phyloP scores from a whole-genome alignment of 2,329 filamentous ascomycete species.

The Microsporum audouinii region DNA sequence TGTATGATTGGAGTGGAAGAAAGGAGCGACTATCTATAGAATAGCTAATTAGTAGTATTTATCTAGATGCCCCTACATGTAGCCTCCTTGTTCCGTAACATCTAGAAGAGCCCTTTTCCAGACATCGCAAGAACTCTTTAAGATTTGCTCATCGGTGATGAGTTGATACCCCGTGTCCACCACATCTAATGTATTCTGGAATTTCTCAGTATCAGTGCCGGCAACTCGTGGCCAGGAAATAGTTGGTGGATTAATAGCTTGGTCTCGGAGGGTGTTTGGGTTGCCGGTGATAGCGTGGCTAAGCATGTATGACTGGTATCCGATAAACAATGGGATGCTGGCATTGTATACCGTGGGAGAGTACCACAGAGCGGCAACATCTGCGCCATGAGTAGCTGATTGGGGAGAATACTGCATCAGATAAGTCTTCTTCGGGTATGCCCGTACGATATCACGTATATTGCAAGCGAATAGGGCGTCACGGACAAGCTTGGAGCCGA shows the following conservation, averaged over 20 bases:
- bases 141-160: neutral
- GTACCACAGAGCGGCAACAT: neutral
- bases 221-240: neutral
- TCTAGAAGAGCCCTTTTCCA: slow-evolving; percentile 1
- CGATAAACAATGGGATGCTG: neutral
- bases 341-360: neutral
- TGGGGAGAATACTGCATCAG: neutral
- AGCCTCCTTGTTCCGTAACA: neutral
- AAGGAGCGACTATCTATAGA: neutral
- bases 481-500: neutral
- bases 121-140: neutral
- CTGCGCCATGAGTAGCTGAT: neutral
- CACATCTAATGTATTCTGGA: neutral
- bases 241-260: neutral
- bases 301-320: slow-evolving; percentile 2
- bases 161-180: neutral
- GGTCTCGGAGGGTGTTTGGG: neutral
- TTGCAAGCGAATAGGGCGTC: neutral
- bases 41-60: neutral
- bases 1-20: no score
- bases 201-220: neutral
- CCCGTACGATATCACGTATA: neutral
- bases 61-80: neutral
- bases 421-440: neutral
- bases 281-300: neutral